phyloP scores from a whole-genome alignment of 176 grass and related monocot species.

The Oryza rufipogon region DNA sequence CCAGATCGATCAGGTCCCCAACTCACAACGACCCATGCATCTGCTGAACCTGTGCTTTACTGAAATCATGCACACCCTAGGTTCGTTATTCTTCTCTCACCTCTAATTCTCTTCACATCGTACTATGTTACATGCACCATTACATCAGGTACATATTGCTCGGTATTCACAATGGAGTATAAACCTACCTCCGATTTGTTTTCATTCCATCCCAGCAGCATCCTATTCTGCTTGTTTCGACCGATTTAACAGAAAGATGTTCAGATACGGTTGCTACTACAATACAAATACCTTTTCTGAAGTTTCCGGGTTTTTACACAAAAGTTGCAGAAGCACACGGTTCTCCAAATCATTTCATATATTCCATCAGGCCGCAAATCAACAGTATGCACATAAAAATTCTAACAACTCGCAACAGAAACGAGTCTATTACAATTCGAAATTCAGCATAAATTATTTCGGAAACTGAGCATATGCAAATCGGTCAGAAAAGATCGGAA shows the following conservation, averaged over 20 bases:
- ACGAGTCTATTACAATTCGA: not conserved
- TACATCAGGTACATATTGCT: not conserved
- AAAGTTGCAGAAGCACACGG: not conserved
- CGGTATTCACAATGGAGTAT: not conserved
- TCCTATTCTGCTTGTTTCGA: not conserved
- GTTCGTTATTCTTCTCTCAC: no score
- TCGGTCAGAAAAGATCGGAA: slow-evolving; percentile 10
- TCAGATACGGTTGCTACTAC: not conserved
- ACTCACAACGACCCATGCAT: no score
- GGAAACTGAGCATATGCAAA: not conserved
- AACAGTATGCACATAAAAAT: not conserved
- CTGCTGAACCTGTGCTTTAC: no score
- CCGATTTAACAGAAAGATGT: not conserved
- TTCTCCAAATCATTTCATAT: not conserved
- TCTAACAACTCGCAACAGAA: slow-evolving; percentile 14
- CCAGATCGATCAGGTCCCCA: no score
- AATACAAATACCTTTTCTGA: not conserved
- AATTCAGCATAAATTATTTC: slow-evolving; percentile 37
- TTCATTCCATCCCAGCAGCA: not conserved
- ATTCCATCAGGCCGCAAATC: not conserved
- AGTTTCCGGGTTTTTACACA: not conserved
- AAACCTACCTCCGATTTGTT: not conserved
- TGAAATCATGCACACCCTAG: no score
- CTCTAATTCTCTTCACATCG: no score
- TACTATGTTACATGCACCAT: not conserved